Evolutionary conservation across 768 basidiomycete species (phyloP).

Genomic region (Russula lepida): DNA sequence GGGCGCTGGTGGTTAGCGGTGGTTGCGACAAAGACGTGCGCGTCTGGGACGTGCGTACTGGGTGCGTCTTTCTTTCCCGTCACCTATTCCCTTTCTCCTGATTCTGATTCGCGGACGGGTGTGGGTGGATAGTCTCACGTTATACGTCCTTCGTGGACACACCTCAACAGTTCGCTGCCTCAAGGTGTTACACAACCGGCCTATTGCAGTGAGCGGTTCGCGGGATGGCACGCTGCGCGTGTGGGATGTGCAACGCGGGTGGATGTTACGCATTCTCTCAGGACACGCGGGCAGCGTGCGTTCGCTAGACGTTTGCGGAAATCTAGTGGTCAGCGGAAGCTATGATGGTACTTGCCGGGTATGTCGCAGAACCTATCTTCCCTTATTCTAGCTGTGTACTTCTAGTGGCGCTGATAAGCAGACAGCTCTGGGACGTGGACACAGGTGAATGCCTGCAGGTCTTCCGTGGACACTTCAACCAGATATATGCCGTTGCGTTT

Average conservation of each 20-base stretch:
- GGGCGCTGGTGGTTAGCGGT: slow-evolving; percentile 77
- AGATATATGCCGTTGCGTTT: slow-evolving; percentile 85
- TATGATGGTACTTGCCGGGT: slow-evolving; percentile 88
- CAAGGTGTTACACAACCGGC: slow-evolving; percentile 77
- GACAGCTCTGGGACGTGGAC: slow-evolving; percentile 36
- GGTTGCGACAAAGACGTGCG: slow-evolving; percentile 89
- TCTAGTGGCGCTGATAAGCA: slow-evolving; percentile 20
- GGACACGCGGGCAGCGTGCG: slow-evolving; percentile 82
- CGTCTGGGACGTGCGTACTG: slow-evolving; percentile 83
- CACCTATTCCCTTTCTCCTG: not conserved
- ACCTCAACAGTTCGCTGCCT: slow-evolving; percentile 87
- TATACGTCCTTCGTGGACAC: slow-evolving; percentile 72
- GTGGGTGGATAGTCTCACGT: not conserved
- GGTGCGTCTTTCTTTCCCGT: slow-evolving; percentile 42
- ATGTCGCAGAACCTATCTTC: slow-evolving; percentile 16
- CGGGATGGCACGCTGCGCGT: slow-evolving; percentile 80
- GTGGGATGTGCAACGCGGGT: slow-evolving; percentile 87
- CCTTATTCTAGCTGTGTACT: not conserved
- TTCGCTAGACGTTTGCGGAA: slow-evolving; percentile 82
- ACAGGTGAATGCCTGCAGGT: slow-evolving; percentile 54
- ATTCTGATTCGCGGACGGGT: not conserved
- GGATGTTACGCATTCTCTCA: slow-evolving; percentile 50
- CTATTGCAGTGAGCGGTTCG: slow-evolving; percentile 85
- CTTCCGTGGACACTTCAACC: slow-evolving; percentile 81
- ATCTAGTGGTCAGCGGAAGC: slow-evolving; percentile 80